Percentiles rank a stretch among this genome's conserved stretches.
Conservation (phyloP, 1,139 yeast genomes). For the Saccharomycopsis phalli region DNA sequence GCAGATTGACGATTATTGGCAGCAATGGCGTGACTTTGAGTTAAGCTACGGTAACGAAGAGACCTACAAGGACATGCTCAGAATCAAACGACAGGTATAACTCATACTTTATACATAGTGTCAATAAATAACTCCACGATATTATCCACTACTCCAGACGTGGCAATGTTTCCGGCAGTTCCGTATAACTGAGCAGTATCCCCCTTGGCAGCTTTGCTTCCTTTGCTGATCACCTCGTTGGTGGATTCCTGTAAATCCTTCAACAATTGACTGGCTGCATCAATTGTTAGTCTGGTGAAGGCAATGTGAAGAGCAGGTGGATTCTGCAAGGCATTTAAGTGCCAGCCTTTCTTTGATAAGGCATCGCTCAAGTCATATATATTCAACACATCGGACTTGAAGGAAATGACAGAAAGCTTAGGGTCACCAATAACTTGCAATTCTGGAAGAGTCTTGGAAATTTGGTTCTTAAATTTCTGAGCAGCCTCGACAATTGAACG, state of each 20-base stretch:
- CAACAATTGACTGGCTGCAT: slow-evolving; percentile 54
- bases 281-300: slow-evolving; percentile 61
- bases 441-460: slow-evolving; percentile 40
- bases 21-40: slow-evolving; percentile 68
- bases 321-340: slow-evolving; percentile 71
- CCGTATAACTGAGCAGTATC: slow-evolving; percentile 86
- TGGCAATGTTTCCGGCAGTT: slow-evolving; percentile 82
- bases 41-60: slow-evolving; percentile 59
- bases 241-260: slow-evolving; percentile 45
- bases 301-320: slow-evolving; percentile 93
- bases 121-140: slow-evolving; percentile 76
- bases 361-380: slow-evolving; percentile 72
- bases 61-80: slow-evolving; percentile 67
- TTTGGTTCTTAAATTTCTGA: slow-evolving; percentile 42
- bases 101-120: slow-evolving; percentile 47
- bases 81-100: slow-evolving; percentile 38
- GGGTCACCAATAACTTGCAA: slow-evolving; percentile 80
- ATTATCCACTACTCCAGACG: slow-evolving; percentile 78
- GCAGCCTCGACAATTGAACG: slow-evolving; percentile 60
- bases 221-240: slow-evolving; percentile 32
- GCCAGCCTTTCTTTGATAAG: slow-evolving; percentile 75
- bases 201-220: slow-evolving; percentile 26
- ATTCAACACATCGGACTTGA: slow-evolving; percentile 49
- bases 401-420: slow-evolving; percentile 68
- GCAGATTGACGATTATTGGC: slow-evolving; percentile 39